These are phyloP conservation scores for Chaetomidium leptoderma DNA, from an alignment of 495 filamentous ascomycete genomes.

Conservation along the genomic window DNA sequence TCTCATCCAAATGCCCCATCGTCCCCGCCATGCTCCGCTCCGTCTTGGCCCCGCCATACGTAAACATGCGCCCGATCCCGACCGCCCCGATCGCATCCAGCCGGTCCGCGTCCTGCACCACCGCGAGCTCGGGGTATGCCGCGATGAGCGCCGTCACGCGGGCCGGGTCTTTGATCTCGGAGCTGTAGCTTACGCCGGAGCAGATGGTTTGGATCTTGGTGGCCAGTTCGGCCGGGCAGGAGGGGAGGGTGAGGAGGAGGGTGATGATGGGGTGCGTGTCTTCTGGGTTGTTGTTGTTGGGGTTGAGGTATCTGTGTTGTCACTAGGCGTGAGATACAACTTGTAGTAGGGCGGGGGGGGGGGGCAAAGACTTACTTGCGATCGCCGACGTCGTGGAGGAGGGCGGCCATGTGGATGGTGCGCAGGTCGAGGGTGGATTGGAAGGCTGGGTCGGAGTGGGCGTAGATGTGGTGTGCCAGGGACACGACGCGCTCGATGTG, in stretches of 20 bases:
- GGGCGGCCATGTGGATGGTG: constrained; percentile 64
- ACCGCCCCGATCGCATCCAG: constrained; percentile 85
- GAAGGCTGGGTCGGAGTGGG: constrained; percentile 45
- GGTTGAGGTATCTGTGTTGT: constrained; percentile 49
- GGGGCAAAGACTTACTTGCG: constrained; percentile 48
- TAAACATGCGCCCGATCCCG: constrained; percentile 74
- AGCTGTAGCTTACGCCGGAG: constrained; percentile 70
- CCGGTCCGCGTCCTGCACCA: constrained; percentile 89
- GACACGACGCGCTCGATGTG: constrained; percentile 77
- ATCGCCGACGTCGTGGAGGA: constrained; percentile 86
- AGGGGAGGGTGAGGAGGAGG: constrained; percentile 56
- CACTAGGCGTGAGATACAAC: background rate
- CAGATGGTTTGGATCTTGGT: constrained; percentile 63
- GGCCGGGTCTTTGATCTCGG: constrained; percentile 58
- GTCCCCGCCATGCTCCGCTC: constrained; percentile 52
- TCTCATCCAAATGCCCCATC: constrained; percentile 75
- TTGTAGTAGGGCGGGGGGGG: too few species aligned
- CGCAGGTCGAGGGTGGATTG: constrained; percentile 43
- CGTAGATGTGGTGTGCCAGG: constrained; percentile 57
- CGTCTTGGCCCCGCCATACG: constrained; percentile 64
- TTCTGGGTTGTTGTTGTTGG: constrained; percentile 49
- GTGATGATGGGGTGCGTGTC: too few species aligned
- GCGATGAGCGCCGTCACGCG: constrained; percentile 50
- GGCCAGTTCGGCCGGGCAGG: constrained; percentile 53
- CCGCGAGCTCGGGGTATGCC: constrained; percentile 64